Evolutionary conservation across 176 grass and related monocot species (phyloP), one percentile per base, ranked within the genome.

Genomic region (bread wheat (Triticum aestivum)): DNA sequence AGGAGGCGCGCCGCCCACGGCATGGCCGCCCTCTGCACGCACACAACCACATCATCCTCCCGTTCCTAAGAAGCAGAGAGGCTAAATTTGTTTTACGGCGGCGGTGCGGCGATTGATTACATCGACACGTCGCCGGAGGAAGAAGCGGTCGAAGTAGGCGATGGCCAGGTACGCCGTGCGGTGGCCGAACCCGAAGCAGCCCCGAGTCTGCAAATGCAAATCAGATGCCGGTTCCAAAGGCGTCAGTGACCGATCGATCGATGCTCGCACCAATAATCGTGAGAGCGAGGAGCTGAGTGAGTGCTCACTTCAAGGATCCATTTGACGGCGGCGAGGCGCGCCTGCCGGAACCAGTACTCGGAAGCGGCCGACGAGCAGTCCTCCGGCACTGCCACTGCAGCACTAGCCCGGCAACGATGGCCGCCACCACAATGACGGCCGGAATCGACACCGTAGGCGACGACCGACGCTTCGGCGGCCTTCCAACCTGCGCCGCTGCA

Each of bases 121-220:
- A 83, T 98, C 97, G 33, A 96, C 89, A 85, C 84, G 86, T 88
- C 94, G 92, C 78, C 88, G 84, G 62, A 94, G 84, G 4, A 82
- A 92, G 90, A 96, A 98, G 73, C 90, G 89, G 85, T 98, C 97
- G 70, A 98, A 96, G 87, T 92, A 98, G 77, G 90, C 73, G 41
- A 96, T 85, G 5, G 97, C 97, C 37, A 96, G 85, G 82, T 94
- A 98, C 24, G 97, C 93, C 77, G 97, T 98, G 61, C 89, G 88
- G 86, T 87, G 93, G 65, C 85, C 61, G 92, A 98, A 91, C 9
- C 92, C 90, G 66, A 98, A 96, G 87, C 51, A 92, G 14, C 77
- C 85, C 32, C 90, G 86, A 69, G 87, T 90, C 94, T 96, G 90
- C 81, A 87, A 82, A 84, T 56, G 38, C 41, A 82, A 77, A 56